These are phyloP conservation scores for Camelina hispida DNA, from an alignment of 345 rosid genomes.

Conservation along the genomic window DNA sequence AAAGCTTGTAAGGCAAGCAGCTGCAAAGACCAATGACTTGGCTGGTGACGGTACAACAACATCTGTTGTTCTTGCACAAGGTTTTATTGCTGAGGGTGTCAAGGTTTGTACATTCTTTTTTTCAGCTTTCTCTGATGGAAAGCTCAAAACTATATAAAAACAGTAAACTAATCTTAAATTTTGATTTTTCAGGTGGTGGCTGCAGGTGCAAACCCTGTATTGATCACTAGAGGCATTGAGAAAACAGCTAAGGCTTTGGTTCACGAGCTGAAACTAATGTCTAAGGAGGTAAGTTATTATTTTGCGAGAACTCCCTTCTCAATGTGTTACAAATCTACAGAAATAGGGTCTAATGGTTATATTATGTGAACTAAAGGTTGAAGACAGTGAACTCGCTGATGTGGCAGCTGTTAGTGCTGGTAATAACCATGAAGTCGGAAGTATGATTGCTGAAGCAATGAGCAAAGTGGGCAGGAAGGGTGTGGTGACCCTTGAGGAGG, in stretches of 20 bases:
- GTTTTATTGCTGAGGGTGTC: slow-evolving; percentile 95
- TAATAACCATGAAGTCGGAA: slow-evolving; percentile 89
- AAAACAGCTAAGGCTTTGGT: slow-evolving; percentile 90
- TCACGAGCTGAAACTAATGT: slow-evolving; percentile 72
- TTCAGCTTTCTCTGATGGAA: not conserved
- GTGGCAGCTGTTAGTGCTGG: slow-evolving; percentile 99
- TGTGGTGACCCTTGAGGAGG: slow-evolving; percentile 97
- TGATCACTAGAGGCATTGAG: slow-evolving; percentile 96
- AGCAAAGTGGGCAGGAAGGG: slow-evolving; percentile 97
- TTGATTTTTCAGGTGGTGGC: slow-evolving; percentile 75
- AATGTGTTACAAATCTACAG: not conserved
- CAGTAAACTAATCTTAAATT: not conserved
- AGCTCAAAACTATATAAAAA: not conserved
- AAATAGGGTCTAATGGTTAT: not conserved
- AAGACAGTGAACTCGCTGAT: slow-evolving; percentile 98
- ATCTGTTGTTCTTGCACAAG: slow-evolving; percentile 99
- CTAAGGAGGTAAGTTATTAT: slow-evolving; percentile 71
- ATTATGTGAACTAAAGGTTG: slow-evolving; percentile 60
- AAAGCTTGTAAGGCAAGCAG: slow-evolving; percentile 96
- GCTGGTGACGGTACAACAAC: slow-evolving; percentile 99
- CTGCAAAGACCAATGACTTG: slow-evolving; percentile 96
- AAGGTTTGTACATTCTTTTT: slow-evolving; percentile 57
- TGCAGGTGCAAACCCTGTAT: slow-evolving; percentile 97
- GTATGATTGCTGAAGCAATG: slow-evolving; percentile 98
- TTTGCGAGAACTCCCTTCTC: not conserved